Base-by-base conservation (phyloP, 169 alveolate genomes). In the Eimeria brunetti region DNA sequence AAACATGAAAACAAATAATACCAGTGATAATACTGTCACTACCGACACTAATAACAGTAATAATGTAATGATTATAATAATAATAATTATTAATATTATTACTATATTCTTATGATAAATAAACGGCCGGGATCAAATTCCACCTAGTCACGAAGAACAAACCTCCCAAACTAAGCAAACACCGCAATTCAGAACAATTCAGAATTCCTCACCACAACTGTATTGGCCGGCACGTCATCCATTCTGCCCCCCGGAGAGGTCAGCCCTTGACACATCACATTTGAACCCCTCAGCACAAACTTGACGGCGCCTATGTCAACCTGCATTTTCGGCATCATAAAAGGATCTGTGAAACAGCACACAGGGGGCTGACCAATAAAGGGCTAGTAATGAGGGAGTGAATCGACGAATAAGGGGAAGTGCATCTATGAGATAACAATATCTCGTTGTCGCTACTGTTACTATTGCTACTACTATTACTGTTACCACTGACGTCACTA, bases 211-310 rank as follows among this genome's bases (percentile, higher is more conserved):
- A 94, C 94, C 91, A 83, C 96, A 14, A 62, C 83, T 33, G 60
- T 64, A 4, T 71, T 89, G 12, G 96, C 97, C 80, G 97, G 98
- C 16, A 98, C 99, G 16, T 98, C 98, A 46, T 98, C 99, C 99
- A 99, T 98, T 75, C 91, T 95, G 22, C 99, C 99, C 8, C 99
- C 99, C 36, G 98, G 98, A 16, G 99, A 98, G 30, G 99, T 98
- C 71, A 99, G 97, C n/a, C 99, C 99, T 7, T 99, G 99, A 76
- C 99, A 98, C 99, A 99, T 99, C 88, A 99, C 97, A 95, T 98
- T 98, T 33, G 99, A 98, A 24, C 99, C 99, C 88, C 99, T 97
- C 3, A 99, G 96, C 30, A 99, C 99, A 96, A 98, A 98, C 85
- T 98, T 98, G 88, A 99, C 98, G 30, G 99, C 99, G 11, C 99